Evolutionary conservation across 257 asterid species (phyloP), one percentile per base, ranked within the genome.

Genomic region (Nicotiana undulata): DNA sequence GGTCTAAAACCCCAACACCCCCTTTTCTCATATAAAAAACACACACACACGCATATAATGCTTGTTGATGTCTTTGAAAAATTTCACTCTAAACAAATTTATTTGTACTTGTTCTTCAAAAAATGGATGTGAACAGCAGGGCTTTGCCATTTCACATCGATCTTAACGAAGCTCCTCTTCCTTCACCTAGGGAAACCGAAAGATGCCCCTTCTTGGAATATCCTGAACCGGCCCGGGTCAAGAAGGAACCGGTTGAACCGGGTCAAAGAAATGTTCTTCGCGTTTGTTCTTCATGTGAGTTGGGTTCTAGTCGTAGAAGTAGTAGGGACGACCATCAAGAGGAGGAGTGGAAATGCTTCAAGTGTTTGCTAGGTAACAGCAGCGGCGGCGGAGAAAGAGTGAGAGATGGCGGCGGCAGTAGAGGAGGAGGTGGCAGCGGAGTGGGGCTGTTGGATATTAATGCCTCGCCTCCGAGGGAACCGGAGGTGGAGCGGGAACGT

Each of bases 131-230:
- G 76, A 44, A 83, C 3, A 18, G 11, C 10, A 18, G 81, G 44
- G 66, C 72, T 18, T 86, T 89, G 86, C 90, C 92, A 34, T 88
- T 92, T 12, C 86, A 79, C 15, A 92, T 93, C 75, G 98, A 93
- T 85, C 92, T 93, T 16, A 93, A 93, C 85, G 94, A 92, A 81
- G 60, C 90, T 80, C 98, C 98, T 55, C 76, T 85, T 1, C 37
- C 93, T 46, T 93, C 98, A 9, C 96, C 97, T 0, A 90, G 97
- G 0, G 95, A 88, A 78, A 81, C 88, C 18, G 83, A 18, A 9
- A 9, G 51, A 13, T 75, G 40, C 11, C 22, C 46, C 58, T 64
- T 22, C 40, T 51, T 63, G n/a, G 75, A 68, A 37, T 28, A 37
- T 13, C 56, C 55, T 5, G 58, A 70, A 22, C 37, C 68, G 15